Percentiles rank a stretch among this genome's conserved stretches.
Conservation (phyloP, 179 eudicot species). For the Nepenthes alata region DNA sequence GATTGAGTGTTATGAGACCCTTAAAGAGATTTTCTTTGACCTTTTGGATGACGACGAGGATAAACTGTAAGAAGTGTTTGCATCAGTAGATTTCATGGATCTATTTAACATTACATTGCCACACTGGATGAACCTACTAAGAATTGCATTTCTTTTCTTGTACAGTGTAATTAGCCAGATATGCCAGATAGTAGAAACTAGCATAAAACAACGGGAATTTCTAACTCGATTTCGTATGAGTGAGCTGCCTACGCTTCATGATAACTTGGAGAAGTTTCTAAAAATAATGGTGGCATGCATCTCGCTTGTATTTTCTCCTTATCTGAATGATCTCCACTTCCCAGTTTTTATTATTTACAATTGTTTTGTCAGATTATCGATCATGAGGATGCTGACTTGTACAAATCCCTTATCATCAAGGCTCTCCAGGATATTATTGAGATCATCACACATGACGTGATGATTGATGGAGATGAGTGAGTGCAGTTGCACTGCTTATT, state of each 20-base stretch:
- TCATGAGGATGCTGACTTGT: constrained; percentile 35
- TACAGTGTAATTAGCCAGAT: constrained; percentile 52
- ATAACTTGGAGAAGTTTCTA: constrained; percentile 79
- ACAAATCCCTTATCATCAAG: constrained; percentile 65
- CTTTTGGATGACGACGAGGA: constrained; percentile 54
- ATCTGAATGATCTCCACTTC: background rate
- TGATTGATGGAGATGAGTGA: constrained; percentile 57
- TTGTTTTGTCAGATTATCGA: constrained; percentile 27
- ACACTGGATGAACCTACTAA: no score
- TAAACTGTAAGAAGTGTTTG: constrained; percentile 33
- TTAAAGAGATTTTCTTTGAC: constrained; percentile 41
- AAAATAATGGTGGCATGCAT: constrained; percentile 47
- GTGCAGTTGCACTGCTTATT: constrained; percentile 11
- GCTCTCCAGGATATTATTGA: constrained; percentile 90
- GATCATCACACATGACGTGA: constrained; percentile 73
- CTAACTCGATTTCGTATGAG: constrained; percentile 56
- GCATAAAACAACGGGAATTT: constrained; percentile 43
- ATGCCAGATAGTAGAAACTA: constrained; percentile 41
- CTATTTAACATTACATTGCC: background rate
- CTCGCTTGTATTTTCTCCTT: background rate
- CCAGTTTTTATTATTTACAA: background rate
- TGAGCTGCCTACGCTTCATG: constrained; percentile 65
- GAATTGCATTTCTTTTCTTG: constrained; percentile 5
- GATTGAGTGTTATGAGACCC: constrained; percentile 85
- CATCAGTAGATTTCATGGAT: background rate